Percentiles rank a stretch among this genome's conserved stretches.
Conservation (phyloP, 768 basidiomycete species). For the Pleurotus tuber-regium region DNA sequence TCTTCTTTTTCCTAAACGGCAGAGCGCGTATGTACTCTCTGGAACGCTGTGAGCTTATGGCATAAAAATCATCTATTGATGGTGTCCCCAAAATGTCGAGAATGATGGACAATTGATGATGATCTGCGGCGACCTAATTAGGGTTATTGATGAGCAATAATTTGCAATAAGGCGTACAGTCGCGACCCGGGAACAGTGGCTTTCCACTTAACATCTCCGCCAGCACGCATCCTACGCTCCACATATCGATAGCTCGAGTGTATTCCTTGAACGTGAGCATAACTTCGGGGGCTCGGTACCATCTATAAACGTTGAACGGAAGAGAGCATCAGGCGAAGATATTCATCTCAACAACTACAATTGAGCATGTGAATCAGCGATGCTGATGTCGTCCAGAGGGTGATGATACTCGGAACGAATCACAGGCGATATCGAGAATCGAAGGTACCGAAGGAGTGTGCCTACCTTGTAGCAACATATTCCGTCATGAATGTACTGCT, state of each 20-base stretch:
- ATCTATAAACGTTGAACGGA: too few relatives aligned
- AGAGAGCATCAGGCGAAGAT: conserved; percentile 24
- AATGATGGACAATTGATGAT: conserved; percentile 90
- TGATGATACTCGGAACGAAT: too few relatives aligned
- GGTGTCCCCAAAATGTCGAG: conserved; percentile 92
- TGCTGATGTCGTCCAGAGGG: too few relatives aligned
- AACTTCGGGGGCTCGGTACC: conserved; percentile 98
- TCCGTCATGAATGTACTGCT: conserved; percentile 86
- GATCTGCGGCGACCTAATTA: too few relatives aligned
- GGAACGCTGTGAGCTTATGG: conserved; percentile 75
- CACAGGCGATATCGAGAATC: background rate
- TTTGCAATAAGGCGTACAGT: conserved; percentile 75
- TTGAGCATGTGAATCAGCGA: too few relatives aligned
- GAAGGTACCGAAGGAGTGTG: too few relatives aligned
- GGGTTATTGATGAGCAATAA: too few relatives aligned
- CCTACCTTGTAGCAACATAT: conserved; percentile 91
- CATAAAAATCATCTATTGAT: conserved; percentile 92
- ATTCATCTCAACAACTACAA: background rate
- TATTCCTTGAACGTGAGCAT: conserved; percentile 99
- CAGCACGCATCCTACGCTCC: conserved; percentile 83
- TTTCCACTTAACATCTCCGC: conserved; percentile 94
- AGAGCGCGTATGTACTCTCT: conserved; percentile 88
- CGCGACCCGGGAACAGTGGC: conserved; percentile 92
- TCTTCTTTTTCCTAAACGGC: conserved; percentile 80
- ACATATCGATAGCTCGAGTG: conserved; percentile 83